Conservation (phyloP, 2,329 filamentous ascomycete species). For the Akanthomyces lecanii region DNA sequence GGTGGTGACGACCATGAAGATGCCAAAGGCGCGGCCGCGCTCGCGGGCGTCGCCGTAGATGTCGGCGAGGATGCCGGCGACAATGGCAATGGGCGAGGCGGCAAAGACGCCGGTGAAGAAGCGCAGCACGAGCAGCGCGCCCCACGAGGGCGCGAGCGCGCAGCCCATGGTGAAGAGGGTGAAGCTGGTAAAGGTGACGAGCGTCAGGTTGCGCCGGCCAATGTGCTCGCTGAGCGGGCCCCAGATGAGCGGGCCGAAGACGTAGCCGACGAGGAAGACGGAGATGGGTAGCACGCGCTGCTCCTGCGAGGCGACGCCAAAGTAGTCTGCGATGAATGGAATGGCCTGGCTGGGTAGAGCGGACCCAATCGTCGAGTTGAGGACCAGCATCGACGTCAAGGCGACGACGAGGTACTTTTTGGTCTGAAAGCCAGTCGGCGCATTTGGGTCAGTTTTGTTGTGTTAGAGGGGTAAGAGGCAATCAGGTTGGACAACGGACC, state of each 20-base stretch:
- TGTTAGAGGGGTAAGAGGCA: neutral
- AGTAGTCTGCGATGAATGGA: slow-evolving; percentile 53
- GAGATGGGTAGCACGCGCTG: slow-evolving; percentile 56
- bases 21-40: slow-evolving; percentile 56
- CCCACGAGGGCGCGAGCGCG: slow-evolving; percentile 50
- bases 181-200: slow-evolving; percentile 45
- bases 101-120: slow-evolving; percentile 51
- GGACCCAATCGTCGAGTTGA: slow-evolving; percentile 65
- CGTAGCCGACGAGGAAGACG: slow-evolving; percentile 60
- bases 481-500: slow-evolving; percentile 24
- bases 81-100: slow-evolving; percentile 57
- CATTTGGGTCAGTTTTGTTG: neutral
- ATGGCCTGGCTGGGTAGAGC: slow-evolving; percentile 61
- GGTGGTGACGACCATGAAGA: slow-evolving; percentile 63
- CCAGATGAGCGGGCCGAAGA: slow-evolving; percentile 58
- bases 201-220: slow-evolving; percentile 47
- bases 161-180: slow-evolving; percentile 52
- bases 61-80: slow-evolving; percentile 62
- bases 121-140: slow-evolving; percentile 50
- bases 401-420: slow-evolving; percentile 53
- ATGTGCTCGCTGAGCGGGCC: slow-evolving; percentile 63
- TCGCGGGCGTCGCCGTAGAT: slow-evolving; percentile 50
- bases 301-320: slow-evolving; percentile 45
- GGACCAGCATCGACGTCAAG: slow-evolving; percentile 53
- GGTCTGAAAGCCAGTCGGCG: slow-evolving; percentile 31